Evolutionary conservation across 441 rosid genomes (phyloP).

Genomic region (Bruguiera hainesii): DNA sequence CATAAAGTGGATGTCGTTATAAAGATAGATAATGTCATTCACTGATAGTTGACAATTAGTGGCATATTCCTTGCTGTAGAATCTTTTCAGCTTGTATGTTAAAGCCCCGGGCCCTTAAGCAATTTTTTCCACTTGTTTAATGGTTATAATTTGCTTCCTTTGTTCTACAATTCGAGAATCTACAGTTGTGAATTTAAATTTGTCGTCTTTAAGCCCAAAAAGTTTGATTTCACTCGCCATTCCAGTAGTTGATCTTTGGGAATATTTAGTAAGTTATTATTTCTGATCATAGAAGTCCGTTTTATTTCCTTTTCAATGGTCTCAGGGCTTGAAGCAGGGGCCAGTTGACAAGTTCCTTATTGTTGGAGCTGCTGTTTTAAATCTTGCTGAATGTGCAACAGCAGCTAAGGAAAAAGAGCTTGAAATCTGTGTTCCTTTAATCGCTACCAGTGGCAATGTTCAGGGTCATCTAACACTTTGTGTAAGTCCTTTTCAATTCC

Average conservation of each 20-base stretch:
- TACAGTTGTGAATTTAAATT: neutral
- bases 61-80: constrained; percentile 13
- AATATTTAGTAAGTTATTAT: neutral
- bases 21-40: constrained; percentile 11
- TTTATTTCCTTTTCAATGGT: constrained; percentile 1
- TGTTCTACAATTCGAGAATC: neutral
- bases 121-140: neutral
- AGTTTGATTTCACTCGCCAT: too few relatives aligned
- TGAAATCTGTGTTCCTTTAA: constrained; percentile 46
- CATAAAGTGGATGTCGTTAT: constrained; percentile 16
- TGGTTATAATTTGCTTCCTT: neutral
- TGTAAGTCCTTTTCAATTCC: constrained; percentile 33
- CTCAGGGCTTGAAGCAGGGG: constrained; percentile 44
- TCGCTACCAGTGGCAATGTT: constrained; percentile 22
- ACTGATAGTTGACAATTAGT: neutral
- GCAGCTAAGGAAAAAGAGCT: constrained; percentile 42
- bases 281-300: neutral
- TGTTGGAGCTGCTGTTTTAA: constrained; percentile 49
- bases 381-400: constrained; percentile 52
- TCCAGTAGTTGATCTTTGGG: too few relatives aligned
- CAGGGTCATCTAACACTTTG: constrained; percentile 34
- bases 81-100: neutral
- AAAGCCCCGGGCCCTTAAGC: neutral
- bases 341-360: constrained; percentile 36
- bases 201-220: too few relatives aligned